These are phyloP conservation scores for Glomus cerebriforme DNA, from an alignment of 192 early-diverging fungal species.

Conservation along the genomic window DNA sequence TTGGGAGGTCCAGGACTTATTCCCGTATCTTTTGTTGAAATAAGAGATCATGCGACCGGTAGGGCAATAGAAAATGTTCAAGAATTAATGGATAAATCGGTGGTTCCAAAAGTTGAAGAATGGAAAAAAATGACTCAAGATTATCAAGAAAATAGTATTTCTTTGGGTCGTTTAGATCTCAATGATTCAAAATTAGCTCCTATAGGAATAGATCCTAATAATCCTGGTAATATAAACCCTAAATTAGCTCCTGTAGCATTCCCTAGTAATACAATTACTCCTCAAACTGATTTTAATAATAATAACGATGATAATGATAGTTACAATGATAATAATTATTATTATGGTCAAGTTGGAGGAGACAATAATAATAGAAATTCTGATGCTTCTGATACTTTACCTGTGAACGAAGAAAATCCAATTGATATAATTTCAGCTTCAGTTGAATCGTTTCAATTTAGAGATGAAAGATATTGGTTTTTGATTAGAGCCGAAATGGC, in stretches of 20 bases:
- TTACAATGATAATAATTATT: neutral
- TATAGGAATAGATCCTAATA: neutral
- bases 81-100: slow-evolving; percentile 65
- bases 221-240: neutral
- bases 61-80: slow-evolving; percentile 62
- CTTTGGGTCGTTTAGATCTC: slow-evolving; percentile 50
- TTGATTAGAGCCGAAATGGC: slow-evolving; percentile 57
- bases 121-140: slow-evolving; percentile 67
- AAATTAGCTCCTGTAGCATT: neutral
- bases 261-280: neutral
- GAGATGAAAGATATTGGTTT: slow-evolving; percentile 75
- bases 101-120: slow-evolving; percentile 64
- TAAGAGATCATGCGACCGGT: slow-evolving; percentile 69
- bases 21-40: slow-evolving; percentile 74
- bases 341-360: neutral
- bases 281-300: too few species aligned
- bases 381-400: slow-evolving; percentile 37
- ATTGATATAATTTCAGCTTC: slow-evolving; percentile 47
- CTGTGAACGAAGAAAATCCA: slow-evolving; percentile 10
- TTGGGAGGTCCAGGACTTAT: slow-evolving; percentile 71
- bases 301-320: neutral
- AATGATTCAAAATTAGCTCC: slow-evolving; percentile 15
- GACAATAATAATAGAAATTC: slow-evolving; percentile 41
- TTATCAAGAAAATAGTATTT: slow-evolving; percentile 54
- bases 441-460: slow-evolving; percentile 68